A percentile compares a stretch with the other conserved stretches of the same genome.
phyloP scores from a whole-genome alignment of 768 basidiomycete species.

The Sarcodon aspratus region DNA sequence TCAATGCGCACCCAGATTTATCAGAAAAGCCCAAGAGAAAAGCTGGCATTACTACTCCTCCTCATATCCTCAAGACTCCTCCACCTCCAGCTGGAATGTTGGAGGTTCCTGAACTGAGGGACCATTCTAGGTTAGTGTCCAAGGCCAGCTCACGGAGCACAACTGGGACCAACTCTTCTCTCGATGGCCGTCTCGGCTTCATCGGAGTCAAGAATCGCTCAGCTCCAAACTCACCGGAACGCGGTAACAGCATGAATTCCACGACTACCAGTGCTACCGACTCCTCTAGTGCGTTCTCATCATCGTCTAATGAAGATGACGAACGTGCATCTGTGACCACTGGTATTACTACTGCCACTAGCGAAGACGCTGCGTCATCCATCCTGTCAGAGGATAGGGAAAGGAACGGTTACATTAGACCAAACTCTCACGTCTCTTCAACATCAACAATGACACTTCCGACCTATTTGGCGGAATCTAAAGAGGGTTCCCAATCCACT shows the following conservation, averaged over 20 bases:
- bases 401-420: too few relatives aligned
- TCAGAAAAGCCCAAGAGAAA: constrained; percentile 18
- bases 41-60: constrained; percentile 4
- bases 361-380: not conserved
- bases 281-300: not conserved
- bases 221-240: too few relatives aligned
- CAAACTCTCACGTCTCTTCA: too few relatives aligned
- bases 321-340: not conserved
- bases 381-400: not conserved
- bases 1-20: constrained; percentile 87
- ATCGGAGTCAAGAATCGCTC: not conserved
- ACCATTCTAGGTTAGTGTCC: not conserved
- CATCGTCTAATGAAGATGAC: not conserved
- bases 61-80: constrained; percentile 1
- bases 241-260: too few relatives aligned
- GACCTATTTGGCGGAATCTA: too few relatives aligned
- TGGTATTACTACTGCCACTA: not conserved
- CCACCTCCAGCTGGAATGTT: not conserved
- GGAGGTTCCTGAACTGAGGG: not conserved
- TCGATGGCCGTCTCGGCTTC: not conserved
- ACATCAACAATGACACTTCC: too few relatives aligned
- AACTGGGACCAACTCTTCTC: not conserved
- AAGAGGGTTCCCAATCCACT: too few relatives aligned
- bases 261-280: not conserved
- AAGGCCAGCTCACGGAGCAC: not conserved